Conservation (phyloP, 1,284 basidiomycete species). For the Chalciporus piperatoides region DNA sequence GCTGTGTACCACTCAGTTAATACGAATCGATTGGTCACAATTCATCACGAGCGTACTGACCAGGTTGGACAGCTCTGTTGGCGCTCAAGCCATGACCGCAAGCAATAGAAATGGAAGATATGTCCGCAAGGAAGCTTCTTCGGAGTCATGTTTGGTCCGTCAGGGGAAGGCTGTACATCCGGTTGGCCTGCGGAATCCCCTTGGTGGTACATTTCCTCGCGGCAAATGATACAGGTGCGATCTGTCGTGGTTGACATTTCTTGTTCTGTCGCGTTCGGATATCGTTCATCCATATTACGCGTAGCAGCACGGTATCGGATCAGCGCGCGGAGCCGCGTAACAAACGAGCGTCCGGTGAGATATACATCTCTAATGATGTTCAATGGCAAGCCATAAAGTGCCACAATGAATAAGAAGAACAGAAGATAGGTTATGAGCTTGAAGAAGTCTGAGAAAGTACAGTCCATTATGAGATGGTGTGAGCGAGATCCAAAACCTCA, state of each 20-base stretch:
- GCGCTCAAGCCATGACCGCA: conserved; percentile 95
- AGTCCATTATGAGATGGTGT: conserved; percentile 1
- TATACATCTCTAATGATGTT: conserved; percentile 98
- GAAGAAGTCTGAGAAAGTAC: conserved; percentile 68
- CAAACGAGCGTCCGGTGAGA: conserved; percentile 89
- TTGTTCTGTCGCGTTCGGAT: conserved; percentile 88
- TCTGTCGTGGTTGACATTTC: conserved; percentile 83
- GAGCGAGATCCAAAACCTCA: conserved; percentile 19
- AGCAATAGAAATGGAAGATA: conserved; percentile 97
- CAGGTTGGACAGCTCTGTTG: conserved; percentile 97
- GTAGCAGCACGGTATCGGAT: conserved; percentile 93
- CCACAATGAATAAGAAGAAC: conserved; percentile 91
- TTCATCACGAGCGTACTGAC: conserved; percentile 44
- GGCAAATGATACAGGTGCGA: conserved; percentile 95
- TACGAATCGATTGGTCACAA: conserved; percentile 7
- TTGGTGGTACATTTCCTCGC: conserved; percentile 87
- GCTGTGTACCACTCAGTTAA: conserved; percentile 39
- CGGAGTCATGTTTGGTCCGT: conserved; percentile 90
- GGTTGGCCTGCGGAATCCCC: conserved; percentile 33
- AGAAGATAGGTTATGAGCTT: conserved; percentile 90
- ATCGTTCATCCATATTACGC: conserved; percentile 93
- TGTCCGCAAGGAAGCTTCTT: conserved; percentile 97
- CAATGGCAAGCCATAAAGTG: conserved; percentile 92
- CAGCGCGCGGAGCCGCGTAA: conserved; percentile 82
- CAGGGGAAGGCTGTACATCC: conserved; percentile 36